Conservation (phyloP, 768 basidiomycete species). For the Leccinum boreale region DNA sequence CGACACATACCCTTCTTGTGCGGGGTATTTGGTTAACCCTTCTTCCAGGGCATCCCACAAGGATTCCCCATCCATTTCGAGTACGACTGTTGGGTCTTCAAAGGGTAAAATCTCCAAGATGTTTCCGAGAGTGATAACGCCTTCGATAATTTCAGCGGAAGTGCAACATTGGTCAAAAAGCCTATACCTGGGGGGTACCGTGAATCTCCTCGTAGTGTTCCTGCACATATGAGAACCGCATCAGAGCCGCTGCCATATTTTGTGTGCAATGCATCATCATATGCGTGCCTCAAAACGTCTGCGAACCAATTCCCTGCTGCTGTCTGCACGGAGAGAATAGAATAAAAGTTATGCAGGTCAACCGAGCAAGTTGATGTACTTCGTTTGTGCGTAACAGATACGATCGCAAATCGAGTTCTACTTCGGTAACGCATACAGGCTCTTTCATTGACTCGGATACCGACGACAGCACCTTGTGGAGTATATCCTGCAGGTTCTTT, state of each 20-base stretch:
- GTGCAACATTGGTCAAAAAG: neutral
- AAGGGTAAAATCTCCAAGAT: conserved; percentile 89
- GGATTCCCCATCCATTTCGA: conserved; percentile 74
- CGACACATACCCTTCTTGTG: conserved; percentile 78
- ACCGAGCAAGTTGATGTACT: conserved; percentile 35
- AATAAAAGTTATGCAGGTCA: neutral
- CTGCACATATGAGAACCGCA: conserved; percentile 78
- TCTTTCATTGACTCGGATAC: conserved; percentile 69
- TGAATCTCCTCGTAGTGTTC: conserved; percentile 83
- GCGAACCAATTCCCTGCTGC: conserved; percentile 80
- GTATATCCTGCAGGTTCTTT: conserved; percentile 49
- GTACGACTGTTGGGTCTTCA: conserved; percentile 77
- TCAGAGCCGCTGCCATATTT: conserved; percentile 66
- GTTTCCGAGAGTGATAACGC: conserved; percentile 77
- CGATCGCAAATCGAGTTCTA: conserved; percentile 70
- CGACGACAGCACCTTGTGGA: conserved; percentile 61
- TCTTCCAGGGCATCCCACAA: conserved; percentile 81
- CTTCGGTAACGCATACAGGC: conserved; percentile 69
- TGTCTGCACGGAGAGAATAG: conserved; percentile 39
- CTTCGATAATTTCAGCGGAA: conserved; percentile 33
- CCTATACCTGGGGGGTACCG: conserved; percentile 72
- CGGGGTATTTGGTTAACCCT: conserved; percentile 74
- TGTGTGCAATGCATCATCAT: conserved; percentile 64
- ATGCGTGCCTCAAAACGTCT: conserved; percentile 79
- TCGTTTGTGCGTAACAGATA: conserved; percentile 72